Base-by-base conservation (phyloP, 345 rosid species). In the Eucalyptus marginata region DNA sequence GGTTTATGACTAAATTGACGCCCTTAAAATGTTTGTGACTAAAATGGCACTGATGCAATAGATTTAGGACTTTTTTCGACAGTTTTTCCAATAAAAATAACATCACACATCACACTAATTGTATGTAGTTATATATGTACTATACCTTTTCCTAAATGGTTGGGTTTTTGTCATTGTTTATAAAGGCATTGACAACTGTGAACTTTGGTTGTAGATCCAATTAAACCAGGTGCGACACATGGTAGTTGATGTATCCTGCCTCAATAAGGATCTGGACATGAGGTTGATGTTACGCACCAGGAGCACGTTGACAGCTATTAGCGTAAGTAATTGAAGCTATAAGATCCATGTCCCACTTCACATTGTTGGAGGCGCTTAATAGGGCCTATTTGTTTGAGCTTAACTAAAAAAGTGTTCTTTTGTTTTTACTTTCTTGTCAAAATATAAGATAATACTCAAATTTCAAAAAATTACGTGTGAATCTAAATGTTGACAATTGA, bases 191-290 rank as follows among this genome's bases (percentile, higher is more conserved):
- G 81, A 71, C 44, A 8, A 56, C 50, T 49, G 83, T 18, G 4
- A 58, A 50, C 27, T 36, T 29, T 33, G 27, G 58, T 51, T 52
- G 54, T 71, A 89, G 90, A 7, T 89, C 29, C 40, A 89, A 44
- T 36, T 89, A 33, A 86, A 17, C 80, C 88, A 29, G 27, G 14
- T 89, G 20, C 79, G 90, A 12, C 86, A 86, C 49, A 76, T 89
- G 90, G 62, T 71, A 10, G 56, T 52, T 29, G 88, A 89, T 80
- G 58, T 76, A n/a, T 89, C 88, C 10, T 89, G 96, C 91, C 92
- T 94, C 68, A 92, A 92, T 88, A 94, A 91, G 94, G 91, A 94
- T 94, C 89, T 94, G 7, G 99, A 96, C 90, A 89, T 97, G 90
- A 94, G 99, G 93, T 86, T 96, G 44, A 90, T 92, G 95, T 90